Evolutionary conservation across 208 protist genomes (phyloP).

Genomic region (Wallacemonas sp.): DNA sequence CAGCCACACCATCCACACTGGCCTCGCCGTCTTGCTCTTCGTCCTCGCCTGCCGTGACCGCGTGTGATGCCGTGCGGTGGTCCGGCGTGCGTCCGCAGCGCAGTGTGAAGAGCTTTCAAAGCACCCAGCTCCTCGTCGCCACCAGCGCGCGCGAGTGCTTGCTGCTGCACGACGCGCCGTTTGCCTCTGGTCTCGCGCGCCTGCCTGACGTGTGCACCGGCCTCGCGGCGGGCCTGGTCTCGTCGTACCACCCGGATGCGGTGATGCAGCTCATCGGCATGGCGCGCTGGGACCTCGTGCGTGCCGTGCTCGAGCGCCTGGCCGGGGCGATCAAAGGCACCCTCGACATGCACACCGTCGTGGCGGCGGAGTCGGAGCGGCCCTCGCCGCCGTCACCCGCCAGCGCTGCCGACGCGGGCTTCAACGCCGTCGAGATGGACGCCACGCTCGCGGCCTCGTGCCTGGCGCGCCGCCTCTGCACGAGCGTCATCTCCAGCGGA

Average conservation of each 20-base stretch:
- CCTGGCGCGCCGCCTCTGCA: conserved; percentile 9
- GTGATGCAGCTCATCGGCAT: conserved; percentile 77
- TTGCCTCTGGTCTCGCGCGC: neutral
- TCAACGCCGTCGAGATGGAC: neutral
- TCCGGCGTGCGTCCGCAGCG: conserved; percentile 10
- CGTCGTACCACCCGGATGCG: conserved; percentile 62
- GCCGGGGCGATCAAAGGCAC: conserved; percentile 17
- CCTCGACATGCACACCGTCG: neutral
- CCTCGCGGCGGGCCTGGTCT: conserved; percentile 13
- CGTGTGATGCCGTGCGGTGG: conserved; percentile 20
- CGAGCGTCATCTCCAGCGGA: neutral
- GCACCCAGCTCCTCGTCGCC: conserved; percentile 3
- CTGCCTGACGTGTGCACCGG: neutral
- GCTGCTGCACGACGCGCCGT: conserved; percentile 4
- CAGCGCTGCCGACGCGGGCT: neutral
- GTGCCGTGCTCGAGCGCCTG: conserved; percentile 34
- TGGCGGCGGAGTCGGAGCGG: neutral
- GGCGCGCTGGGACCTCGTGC: conserved; percentile 51
- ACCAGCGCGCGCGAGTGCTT: conserved; percentile 6
- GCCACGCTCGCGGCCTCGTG: neutral
- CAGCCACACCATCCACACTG: neutral
- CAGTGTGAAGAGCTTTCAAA: conserved; percentile 14
- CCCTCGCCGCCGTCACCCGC: neutral
- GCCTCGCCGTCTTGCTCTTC: neutral
- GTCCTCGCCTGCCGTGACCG: neutral